A percentile compares a stretch with the other conserved stretches of the same genome.
phyloP scores from a whole-genome alignment of 2,329 filamentous ascomycete species.

The Fusarium musae region DNA sequence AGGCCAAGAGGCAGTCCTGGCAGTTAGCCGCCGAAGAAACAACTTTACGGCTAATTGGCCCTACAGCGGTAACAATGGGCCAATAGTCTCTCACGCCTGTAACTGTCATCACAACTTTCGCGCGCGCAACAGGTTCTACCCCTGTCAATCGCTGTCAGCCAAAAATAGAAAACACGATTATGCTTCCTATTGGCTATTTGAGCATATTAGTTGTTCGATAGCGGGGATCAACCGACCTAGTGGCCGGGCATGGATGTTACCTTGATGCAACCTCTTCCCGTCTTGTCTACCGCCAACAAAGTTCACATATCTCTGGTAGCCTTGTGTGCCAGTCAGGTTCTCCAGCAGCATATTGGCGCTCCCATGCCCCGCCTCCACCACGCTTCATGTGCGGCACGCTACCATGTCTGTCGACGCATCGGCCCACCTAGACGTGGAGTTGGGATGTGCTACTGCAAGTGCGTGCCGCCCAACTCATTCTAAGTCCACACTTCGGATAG shows the following conservation, averaged over 20 bases:
- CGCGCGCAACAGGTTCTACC: conserved; percentile 51
- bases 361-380: conserved; percentile 28
- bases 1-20: conserved; percentile 23
- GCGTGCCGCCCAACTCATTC: conserved; percentile 37
- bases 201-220: conserved; percentile 35
- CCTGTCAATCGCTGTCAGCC: conserved; percentile 43
- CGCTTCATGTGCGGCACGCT: conserved; percentile 17
- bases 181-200: conserved; percentile 48
- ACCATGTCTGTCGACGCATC: conserved; percentile 36
- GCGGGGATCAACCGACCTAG: conserved; percentile 36
- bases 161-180: conserved; percentile 50
- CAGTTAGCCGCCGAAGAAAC: conserved; percentile 44
- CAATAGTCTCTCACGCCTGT: conserved; percentile 44
- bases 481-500: conserved; percentile 35
- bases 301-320: conserved; percentile 30
- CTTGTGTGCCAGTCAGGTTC: conserved; percentile 40
- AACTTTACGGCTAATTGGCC: conserved; percentile 36
- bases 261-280: conserved; percentile 34
- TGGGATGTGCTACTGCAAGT: conserved; percentile 41
- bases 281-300: conserved; percentile 35
- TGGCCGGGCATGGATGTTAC: conserved; percentile 38
- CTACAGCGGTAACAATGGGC: conserved; percentile 15
- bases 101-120: conserved; percentile 46
- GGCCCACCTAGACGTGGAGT: conserved; percentile 38
- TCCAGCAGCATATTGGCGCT: conserved; percentile 32